These are phyloP conservation scores for Boletus tomentosulus DNA, from an alignment of 768 basidiomycete genomes.

Conservation along the genomic window DNA sequence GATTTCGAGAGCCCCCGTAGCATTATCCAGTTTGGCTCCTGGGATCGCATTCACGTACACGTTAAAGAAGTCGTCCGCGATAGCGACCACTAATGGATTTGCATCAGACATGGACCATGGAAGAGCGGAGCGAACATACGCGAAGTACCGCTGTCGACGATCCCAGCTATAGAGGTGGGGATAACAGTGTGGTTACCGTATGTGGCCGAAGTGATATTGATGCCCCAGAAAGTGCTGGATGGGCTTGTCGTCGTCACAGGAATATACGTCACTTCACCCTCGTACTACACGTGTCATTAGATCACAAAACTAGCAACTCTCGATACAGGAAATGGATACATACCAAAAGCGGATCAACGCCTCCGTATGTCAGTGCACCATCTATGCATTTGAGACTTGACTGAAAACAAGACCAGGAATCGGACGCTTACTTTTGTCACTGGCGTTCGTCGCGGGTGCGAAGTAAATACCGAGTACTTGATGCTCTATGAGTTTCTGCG, in stretches of 20 bases:
- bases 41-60: constrained; percentile 13
- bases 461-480: constrained; percentile 18
- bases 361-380: constrained; percentile 19
- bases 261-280: constrained; percentile 18
- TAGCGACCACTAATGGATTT: constrained; percentile 8
- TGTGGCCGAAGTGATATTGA: constrained; percentile 13
- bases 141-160: constrained; percentile 26
- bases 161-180: constrained; percentile 16
- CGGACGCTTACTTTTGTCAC: constrained; percentile 9
- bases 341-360: constrained; percentile 10
- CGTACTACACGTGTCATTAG: constrained; percentile 4
- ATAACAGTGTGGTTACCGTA: constrained; percentile 11
- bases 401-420: background rate
- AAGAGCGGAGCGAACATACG: constrained; percentile 8
- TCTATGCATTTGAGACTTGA: constrained; percentile 1
- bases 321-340: background rate
- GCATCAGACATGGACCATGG: background rate
- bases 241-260: constrained; percentile 21
- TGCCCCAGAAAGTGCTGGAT: constrained; percentile 20
- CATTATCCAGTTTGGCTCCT: constrained; percentile 2
- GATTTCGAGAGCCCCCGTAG: constrained; percentile 11
- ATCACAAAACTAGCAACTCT: background rate
- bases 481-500: constrained; percentile 12
- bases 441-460: constrained; percentile 12
- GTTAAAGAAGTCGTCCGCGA: constrained; percentile 12